phyloP scores from a whole-genome alignment of 2,329 filamentous ascomycete genomes.

The Colletotrichum costaricense region DNA sequence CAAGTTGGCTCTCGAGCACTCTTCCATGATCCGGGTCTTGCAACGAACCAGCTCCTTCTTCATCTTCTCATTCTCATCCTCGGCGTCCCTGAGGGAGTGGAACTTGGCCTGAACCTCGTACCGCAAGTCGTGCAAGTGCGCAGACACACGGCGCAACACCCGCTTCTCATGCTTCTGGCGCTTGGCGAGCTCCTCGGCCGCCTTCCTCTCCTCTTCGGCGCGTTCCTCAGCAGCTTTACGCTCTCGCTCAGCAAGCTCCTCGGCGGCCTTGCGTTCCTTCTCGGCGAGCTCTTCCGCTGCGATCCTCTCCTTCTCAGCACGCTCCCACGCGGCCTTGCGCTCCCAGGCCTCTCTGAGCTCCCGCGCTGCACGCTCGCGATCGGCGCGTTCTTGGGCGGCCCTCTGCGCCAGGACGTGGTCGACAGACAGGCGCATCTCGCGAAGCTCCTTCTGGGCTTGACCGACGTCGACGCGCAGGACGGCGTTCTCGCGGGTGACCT shows the following conservation, averaged over 20 bases:
- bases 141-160: constrained; percentile 42
- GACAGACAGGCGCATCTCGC: constrained; percentile 29
- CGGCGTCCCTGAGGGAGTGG: constrained; percentile 33
- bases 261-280: constrained; percentile 1
- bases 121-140: constrained; percentile 40
- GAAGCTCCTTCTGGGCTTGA: constrained; percentile 19
- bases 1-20: constrained; percentile 31
- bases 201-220: neutral
- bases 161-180: constrained; percentile 36
- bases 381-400: constrained; percentile 15
- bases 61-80: constrained; percentile 26
- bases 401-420: constrained; percentile 35
- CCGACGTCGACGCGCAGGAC: constrained; percentile 18
- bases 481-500: constrained; percentile 20
- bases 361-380: neutral
- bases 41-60: constrained; percentile 21
- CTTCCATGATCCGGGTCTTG: constrained; percentile 21
- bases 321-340: no score
- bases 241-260: neutral
- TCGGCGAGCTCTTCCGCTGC: constrained; percentile 13
- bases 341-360: no score
- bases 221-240: no score
- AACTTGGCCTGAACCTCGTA: constrained; percentile 35
- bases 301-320: neutral
- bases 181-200: constrained; percentile 14